Base-by-base conservation (phyloP, 306 rosid species). In the Citrullus mucosospermus region DNA sequence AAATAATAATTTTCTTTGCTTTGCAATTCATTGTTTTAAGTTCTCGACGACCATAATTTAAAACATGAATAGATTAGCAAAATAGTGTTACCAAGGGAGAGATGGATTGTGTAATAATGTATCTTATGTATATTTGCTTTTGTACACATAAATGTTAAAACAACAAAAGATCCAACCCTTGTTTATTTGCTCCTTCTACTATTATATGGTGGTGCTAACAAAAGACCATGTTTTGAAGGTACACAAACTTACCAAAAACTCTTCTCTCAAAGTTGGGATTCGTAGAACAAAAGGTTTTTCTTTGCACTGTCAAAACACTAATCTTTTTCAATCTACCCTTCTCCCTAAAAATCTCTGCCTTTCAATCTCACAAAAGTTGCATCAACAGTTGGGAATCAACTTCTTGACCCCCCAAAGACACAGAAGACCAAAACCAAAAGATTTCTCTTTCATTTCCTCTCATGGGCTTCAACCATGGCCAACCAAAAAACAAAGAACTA, bases 401-500 rank as follows among this genome's bases (percentile, higher is more conserved):
- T 69, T 69, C 75, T 70, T 70, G 76, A 70, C 41, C 13, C 38
- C 46, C 39, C 44, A 32, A 51, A 46, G 16, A 46, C 1, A 17
- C n/a, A 32, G 28, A 46, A 71, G 3, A 71, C 59, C 38, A 46
- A 71, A 71, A 28, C 57, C 58, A 71, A 41, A 68, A 20, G 22
- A 13, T 46, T 46, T 50, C 60, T 9, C 44, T 73, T 48, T 15
- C 56, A n/a, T 22, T 44, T 44, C 54, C 75, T 4, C 46, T 50
- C 77, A 30, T 50, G 61, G 77, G 30, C 61, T 73, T 73, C 58
- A 50, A 73, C 44, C 59, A 73, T 73, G 61, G 60, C 43, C 61
- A 28, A 4, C 41, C 77, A 50, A 50, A 20, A 20, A 72, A 44
- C 50, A 9, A 44, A 32, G 36, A 32, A 41, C 53, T 34, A 63